Conservation (phyloP, 495 filamentous ascomycete genomes). For the Lindgomyces ingoldianus region DNA sequence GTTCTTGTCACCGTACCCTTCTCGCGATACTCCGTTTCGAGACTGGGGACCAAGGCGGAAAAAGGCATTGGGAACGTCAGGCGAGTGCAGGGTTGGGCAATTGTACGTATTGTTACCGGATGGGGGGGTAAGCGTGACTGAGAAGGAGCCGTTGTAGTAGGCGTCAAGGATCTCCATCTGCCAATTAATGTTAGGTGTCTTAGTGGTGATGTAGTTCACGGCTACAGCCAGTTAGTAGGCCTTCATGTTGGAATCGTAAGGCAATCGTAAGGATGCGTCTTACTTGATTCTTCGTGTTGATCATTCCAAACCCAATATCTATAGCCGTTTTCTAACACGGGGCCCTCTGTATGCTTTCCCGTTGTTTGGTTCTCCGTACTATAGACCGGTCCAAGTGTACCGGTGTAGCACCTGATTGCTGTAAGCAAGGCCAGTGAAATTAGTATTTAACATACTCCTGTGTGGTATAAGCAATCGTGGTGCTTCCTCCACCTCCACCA, state of each 20-base stretch:
- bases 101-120: not conserved
- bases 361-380: not conserved
- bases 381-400: not conserved
- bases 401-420: constrained; percentile 7
- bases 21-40: not conserved
- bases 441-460: no score
- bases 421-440: no score
- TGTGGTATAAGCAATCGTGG: not conserved
- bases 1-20: constrained; percentile 5
- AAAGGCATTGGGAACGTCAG: constrained; percentile 3
- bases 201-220: constrained; percentile 5
- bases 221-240: not conserved
- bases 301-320: constrained; percentile 6
- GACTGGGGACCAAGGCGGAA: constrained; percentile 5
- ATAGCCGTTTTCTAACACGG: not conserved
- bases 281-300: no score
- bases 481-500: not conserved
- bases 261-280: no score
- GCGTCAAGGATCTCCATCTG: constrained; percentile 14
- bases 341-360: not conserved
- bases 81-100: not conserved
- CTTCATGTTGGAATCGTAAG: not conserved
- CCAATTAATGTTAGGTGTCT: not conserved
- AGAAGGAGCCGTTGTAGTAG: constrained; percentile 16
- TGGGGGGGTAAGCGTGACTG: constrained; percentile 5